These are phyloP conservation scores for Fraxinus pennsylvanica DNA, from an alignment of 257 asterid genomes.

Conservation along the genomic window DNA sequence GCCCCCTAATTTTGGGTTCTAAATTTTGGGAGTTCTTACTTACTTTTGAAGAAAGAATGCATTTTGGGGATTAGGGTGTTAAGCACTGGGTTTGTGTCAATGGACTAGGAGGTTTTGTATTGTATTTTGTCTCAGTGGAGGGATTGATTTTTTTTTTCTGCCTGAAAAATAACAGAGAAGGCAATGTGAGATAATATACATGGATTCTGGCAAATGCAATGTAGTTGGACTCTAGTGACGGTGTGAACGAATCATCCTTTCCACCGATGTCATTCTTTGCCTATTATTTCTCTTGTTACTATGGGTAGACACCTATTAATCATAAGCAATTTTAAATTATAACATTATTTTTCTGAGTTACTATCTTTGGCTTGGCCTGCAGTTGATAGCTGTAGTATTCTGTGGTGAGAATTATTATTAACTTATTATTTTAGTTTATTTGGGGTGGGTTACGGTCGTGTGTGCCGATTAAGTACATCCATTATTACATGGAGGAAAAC, in stretches of 20 bases:
- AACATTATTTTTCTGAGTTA: not conserved
- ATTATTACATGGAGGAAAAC: not conserved
- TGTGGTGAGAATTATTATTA: not conserved
- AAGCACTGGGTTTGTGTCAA: not conserved
- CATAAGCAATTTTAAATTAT: not conserved
- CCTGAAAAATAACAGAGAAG: not conserved
- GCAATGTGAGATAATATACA: not conserved
- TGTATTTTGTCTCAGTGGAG: not conserved
- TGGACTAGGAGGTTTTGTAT: constrained; percentile 13
- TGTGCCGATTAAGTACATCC: not conserved
- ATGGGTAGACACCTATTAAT: not conserved
- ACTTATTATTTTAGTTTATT: no score
- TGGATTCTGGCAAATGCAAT: no score
- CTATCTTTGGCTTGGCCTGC: not conserved
- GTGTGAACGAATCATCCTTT: not conserved
- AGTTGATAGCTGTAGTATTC: not conserved
- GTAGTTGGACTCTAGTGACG: no score
- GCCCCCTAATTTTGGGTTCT: not conserved
- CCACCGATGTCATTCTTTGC: not conserved
- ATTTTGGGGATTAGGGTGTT: not conserved
- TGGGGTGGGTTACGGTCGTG: not conserved
- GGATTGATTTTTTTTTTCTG: not conserved
- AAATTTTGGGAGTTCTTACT: not conserved
- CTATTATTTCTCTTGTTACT: not conserved
- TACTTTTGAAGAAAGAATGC: constrained; percentile 9